A percentile compares a stretch with the other conserved stretches of the same genome.
Evolutionary conservation across 73 alveolate species (phyloP).

Genomic region (Tetrahymena elliotti): DNA sequence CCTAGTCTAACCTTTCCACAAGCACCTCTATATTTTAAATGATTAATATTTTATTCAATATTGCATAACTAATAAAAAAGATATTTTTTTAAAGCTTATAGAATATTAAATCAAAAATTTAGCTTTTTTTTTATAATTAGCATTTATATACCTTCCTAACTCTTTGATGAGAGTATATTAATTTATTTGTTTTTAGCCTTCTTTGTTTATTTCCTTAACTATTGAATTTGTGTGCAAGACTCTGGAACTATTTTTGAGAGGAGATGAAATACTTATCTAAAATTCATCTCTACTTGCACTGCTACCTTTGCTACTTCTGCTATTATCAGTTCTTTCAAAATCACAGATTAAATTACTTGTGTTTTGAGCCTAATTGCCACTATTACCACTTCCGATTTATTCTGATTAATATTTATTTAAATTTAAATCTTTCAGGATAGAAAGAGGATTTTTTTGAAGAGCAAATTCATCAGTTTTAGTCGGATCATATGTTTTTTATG

Average conservation of each 20-base stretch:
- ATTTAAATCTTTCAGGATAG: neutral
- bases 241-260: neutral
- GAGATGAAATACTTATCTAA: neutral
- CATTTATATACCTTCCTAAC: slow-evolving; percentile 24
- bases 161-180: slow-evolving; percentile 10
- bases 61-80: too few relatives aligned
- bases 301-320: neutral
- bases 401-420: neutral
- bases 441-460: neutral
- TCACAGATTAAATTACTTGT: neutral
- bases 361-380: neutral
- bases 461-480: neutral
- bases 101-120: too few relatives aligned
- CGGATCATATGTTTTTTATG: neutral
- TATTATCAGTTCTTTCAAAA: neutral
- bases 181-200: slow-evolving; percentile 24
- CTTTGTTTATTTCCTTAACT: neutral
- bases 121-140: too few relatives aligned
- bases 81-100: too few relatives aligned
- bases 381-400: too few relatives aligned
- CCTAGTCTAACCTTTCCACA: slow-evolving; percentile 48
- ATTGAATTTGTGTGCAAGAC: neutral
- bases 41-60: neutral
- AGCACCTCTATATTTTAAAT: slow-evolving; percentile 3
- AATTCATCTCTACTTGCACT: neutral